These are phyloP conservation scores for Blastomyces emzantsi DNA, from an alignment of 2,329 filamentous ascomycete genomes.

Conservation along the genomic window DNA sequence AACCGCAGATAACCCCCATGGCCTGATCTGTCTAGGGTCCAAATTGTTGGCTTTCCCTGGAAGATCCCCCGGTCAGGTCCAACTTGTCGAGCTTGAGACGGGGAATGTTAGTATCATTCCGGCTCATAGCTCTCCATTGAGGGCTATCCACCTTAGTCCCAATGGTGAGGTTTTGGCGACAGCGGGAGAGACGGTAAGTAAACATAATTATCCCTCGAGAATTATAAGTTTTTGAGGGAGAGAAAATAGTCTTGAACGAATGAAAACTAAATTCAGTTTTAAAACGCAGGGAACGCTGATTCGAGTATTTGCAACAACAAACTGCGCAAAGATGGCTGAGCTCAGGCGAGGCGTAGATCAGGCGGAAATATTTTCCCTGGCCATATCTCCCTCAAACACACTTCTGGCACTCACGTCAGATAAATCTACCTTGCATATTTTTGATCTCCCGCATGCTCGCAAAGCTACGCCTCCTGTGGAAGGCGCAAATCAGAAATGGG, in stretches of 20 bases:
- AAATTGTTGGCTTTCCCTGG: slow-evolving; percentile 76
- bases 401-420: slow-evolving; percentile 89
- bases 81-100: slow-evolving; percentile 68
- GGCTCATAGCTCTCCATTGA: slow-evolving; percentile 70
- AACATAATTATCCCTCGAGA: background rate
- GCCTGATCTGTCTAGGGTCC: slow-evolving; percentile 67
- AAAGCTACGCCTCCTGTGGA: slow-evolving; percentile 30
- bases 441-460: slow-evolving; percentile 59
- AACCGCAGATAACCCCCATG: slow-evolving; percentile 74
- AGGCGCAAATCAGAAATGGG: slow-evolving; percentile 66
- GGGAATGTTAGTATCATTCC: slow-evolving; percentile 88
- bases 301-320: slow-evolving; percentile 72
- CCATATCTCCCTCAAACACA: slow-evolving; percentile 72
- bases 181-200: slow-evolving; percentile 65
- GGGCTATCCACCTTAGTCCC: slow-evolving; percentile 67
- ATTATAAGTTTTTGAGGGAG: background rate
- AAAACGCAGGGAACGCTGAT: slow-evolving; percentile 65
- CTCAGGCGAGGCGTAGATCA: slow-evolving; percentile 81
- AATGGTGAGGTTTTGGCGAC: slow-evolving; percentile 79
- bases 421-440: slow-evolving; percentile 91
- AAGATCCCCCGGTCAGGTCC: slow-evolving; percentile 78
- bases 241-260: background rate
- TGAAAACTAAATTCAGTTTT: background rate
- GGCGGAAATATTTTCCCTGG: slow-evolving; percentile 76
- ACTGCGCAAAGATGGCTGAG: slow-evolving; percentile 72